A percentile compares a stretch with the other conserved stretches of the same genome.
Evolutionary conservation across 345 rosid species (phyloP).

Genomic region (Ceriops zippeliana): DNA sequence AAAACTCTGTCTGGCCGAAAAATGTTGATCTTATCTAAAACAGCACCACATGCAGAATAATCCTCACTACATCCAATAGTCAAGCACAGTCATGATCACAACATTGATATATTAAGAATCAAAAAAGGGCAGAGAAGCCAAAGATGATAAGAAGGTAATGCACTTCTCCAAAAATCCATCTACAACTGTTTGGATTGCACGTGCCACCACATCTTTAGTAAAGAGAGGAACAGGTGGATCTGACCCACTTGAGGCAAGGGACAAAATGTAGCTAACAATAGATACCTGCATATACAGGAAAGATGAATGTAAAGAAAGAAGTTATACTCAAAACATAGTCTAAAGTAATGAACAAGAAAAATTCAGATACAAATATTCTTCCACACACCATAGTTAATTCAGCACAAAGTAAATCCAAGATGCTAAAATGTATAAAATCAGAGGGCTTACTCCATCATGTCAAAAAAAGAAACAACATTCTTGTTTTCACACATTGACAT

Average conservation of each 20-base stretch:
- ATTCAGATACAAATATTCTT: background rate
- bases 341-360: background rate
- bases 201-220: constrained; percentile 51
- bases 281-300: constrained; percentile 58
- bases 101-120: constrained; percentile 13
- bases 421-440: constrained; percentile 1
- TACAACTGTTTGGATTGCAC: constrained; percentile 70
- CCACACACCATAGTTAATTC: background rate
- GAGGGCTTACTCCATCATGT: background rate
- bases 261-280: constrained; percentile 68
- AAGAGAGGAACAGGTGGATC: constrained; percentile 70
- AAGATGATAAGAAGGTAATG: constrained; percentile 18
- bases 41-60: constrained; percentile 37
- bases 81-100: constrained; percentile 10
- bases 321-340: background rate
- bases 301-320: constrained; percentile 1
- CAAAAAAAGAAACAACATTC: background rate
- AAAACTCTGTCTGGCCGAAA: constrained; percentile 92
- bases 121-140: constrained; percentile 8
- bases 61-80: constrained; percentile 48
- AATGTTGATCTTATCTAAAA: constrained; percentile 73
- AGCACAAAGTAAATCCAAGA: constrained; percentile 1
- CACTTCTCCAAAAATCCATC: constrained; percentile 93
- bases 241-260: constrained; percentile 60
- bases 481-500: background rate